These are phyloP conservation scores for Pestalotiopsis sp. DNA, from an alignment of 2,329 filamentous ascomycete species.

Conservation along the genomic window DNA sequence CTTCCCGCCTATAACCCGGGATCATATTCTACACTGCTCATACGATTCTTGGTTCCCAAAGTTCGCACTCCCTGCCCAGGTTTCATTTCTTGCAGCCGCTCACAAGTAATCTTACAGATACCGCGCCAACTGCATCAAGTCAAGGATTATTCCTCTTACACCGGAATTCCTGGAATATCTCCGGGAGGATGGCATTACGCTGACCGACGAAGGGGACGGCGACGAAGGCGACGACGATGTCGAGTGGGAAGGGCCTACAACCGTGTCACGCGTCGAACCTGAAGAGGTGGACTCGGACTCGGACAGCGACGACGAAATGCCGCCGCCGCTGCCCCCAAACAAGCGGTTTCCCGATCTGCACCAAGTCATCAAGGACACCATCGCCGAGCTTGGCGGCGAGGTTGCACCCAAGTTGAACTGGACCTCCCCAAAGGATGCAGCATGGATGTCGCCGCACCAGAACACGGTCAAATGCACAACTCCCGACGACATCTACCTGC, in stretches of 20 bases:
- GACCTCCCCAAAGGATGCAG: conserved; percentile 95
- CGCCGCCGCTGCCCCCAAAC: conserved; percentile 53
- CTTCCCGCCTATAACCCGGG: conserved; percentile 82
- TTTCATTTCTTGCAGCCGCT: not conserved
- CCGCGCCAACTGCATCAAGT: conserved; percentile 79
- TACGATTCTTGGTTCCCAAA: conserved; percentile 90
- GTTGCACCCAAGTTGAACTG: conserved; percentile 96
- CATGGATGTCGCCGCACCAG: conserved; percentile 80
- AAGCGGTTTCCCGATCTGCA: conserved; percentile 73
- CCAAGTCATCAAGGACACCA: conserved; percentile 73
- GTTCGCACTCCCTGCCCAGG: conserved; percentile 42
- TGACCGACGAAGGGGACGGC: conserved; percentile 68
- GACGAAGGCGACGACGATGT: conserved; percentile 54
- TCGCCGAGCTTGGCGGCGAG: conserved; percentile 79
- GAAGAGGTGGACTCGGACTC: conserved; percentile 47
- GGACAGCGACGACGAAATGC: conserved; percentile 57
- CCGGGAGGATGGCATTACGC: conserved; percentile 86
- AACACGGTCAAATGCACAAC: conserved; percentile 92
- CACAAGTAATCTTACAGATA: conserved; percentile 55
- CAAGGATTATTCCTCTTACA: conserved; percentile 78
- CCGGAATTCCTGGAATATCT: conserved; percentile 82
- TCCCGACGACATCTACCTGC: conserved; percentile 88
- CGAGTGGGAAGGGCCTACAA: conserved; percentile 49
- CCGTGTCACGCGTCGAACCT: conserved; percentile 29
- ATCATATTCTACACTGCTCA: conserved; percentile 92